These are phyloP conservation scores for Metschnikowia corniflorae DNA, from an alignment of 805 yeast species.

Conservation along the genomic window DNA sequence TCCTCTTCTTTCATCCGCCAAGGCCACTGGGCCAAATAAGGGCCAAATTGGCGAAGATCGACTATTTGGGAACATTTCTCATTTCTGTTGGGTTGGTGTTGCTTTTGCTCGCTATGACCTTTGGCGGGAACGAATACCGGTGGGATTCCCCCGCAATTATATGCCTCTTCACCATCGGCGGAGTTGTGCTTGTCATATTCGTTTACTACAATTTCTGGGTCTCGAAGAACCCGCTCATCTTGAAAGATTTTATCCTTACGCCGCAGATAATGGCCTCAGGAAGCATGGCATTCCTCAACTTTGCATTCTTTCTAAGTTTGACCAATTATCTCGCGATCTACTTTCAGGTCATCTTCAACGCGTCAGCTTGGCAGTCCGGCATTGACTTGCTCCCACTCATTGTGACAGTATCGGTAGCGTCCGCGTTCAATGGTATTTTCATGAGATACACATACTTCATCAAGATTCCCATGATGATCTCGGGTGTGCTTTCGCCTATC, in stretches of 20 bases:
- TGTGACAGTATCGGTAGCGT: constrained; percentile 30
- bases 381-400: constrained; percentile 35
- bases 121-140: constrained; percentile 49
- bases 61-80: constrained; percentile 47
- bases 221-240: constrained; percentile 46
- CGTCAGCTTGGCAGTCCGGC: constrained; percentile 36
- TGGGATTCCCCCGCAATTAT: constrained; percentile 59
- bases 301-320: constrained; percentile 38
- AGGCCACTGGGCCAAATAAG: constrained; percentile 36
- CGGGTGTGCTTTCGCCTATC: constrained; percentile 29
- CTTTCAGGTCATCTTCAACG: constrained; percentile 37
- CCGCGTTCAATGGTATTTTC: constrained; percentile 31
- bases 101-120: constrained; percentile 46
- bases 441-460: constrained; percentile 27
- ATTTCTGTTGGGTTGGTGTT: constrained; percentile 43
- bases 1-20: constrained; percentile 46
- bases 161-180: constrained; percentile 46
- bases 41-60: constrained; percentile 41
- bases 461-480: constrained; percentile 30
- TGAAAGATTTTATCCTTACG: constrained; percentile 36
- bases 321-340: constrained; percentile 34
- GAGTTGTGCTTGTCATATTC: constrained; percentile 32
- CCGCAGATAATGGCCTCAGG: constrained; percentile 37
- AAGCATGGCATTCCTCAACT: constrained; percentile 32
- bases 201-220: constrained; percentile 38